Base-by-base conservation (phyloP, 345 rosid genomes). In the Cardamine resedifolia region DNA sequence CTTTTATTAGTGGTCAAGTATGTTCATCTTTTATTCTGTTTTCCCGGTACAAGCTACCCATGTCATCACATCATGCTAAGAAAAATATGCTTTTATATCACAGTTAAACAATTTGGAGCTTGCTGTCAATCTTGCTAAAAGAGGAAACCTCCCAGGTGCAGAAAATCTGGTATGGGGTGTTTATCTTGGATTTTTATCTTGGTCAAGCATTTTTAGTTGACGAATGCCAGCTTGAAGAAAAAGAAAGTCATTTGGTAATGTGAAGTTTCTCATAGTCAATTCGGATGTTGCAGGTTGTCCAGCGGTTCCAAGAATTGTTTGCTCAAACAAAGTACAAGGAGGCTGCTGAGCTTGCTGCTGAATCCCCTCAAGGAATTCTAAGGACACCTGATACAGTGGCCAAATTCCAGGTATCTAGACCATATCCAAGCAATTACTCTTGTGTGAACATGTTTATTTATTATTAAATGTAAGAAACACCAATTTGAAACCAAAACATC, bases 81-180 rank as follows among this genome's bases (percentile, higher is more conserved):
- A 44, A 72, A 36, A 16, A n/a, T 53, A 43, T 71, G 31, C 53
- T 51, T 12, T 65, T 30, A 61, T 82, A 36, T 72, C 74, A 47
- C 86, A 96, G 98, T 80, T 96, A 73, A 96, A 90, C 81, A 96
- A 96, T 79, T 81, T 96, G 86, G 98, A 96, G 83, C 97, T 96
- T 63, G 99, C 99, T 68, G 96, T 96, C 53, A 92, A 88, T 74
- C 98, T 96, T 51, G 99, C 99, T 64, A 96, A 92, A 79, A 84
- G 99, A 82, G 99, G 99, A 83, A 96, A 96, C 79, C 99, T 96
- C 65, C 99, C 99, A 79, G 99, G 99, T 74, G 99, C 97, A 27
- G 99, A 96, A 81, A 90, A 90, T 83, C 86, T 96, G 90, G 99
- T 88, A 85, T 82, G 63, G n/a, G 2, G n/a, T 73, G 24, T 58